Base-by-base conservation (phyloP, 2,329 filamentous ascomycete genomes). In the Aspergillus thermomutatus region DNA sequence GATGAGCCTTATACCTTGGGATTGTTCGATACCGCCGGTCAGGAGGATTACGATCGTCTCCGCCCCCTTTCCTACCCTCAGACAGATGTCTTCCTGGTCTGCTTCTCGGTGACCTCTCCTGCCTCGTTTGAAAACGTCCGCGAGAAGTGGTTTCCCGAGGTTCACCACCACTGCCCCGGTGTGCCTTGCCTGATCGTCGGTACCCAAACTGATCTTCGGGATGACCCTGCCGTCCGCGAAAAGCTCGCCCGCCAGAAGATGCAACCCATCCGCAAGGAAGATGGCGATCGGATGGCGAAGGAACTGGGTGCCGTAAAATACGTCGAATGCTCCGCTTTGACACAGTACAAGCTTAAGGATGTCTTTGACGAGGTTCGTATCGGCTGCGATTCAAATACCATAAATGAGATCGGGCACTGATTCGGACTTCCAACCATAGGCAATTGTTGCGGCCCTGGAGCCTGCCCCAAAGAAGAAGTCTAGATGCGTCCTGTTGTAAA, bases 121-220 rank as follows among this genome's bases (percentile, higher is more conserved):
- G 92, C 94, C 43, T 97, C 92, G 7, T 99, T 99, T 76, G 94
- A 99, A 76, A 99, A 99, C 88, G 94, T 97, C 52, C 88, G 92
- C 70, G 93, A 97, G 82, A 97, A 97, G 78, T 97, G 92, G 93
- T 96, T 97, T 70, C 94, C 94, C 48, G 94, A 99, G 79, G 94
- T 99, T 46, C 92, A 96, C 75, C 94, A 99, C 78, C 94, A 99
- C 79, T 99, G 94, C 75, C 94, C 94, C 19, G 94, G 94, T 63
- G 94, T 99, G 40, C 94, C 94, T 53, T 97, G 94, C 82, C 83
- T 99, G 64, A 97, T 99, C 65, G 94, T 99, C 60, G 94, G 94
- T 68, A 99, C 94, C 25, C 94, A 99, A 79, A 92, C 93, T 61
- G 94, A 99, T 87, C 82, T 99, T 77, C 83, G 94, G 71, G 92